Evolutionary conservation across 139 green algal species (phyloP), one percentile per base, ranked within the genome.

Genomic region (Auxenochlorella protothecoides): DNA sequence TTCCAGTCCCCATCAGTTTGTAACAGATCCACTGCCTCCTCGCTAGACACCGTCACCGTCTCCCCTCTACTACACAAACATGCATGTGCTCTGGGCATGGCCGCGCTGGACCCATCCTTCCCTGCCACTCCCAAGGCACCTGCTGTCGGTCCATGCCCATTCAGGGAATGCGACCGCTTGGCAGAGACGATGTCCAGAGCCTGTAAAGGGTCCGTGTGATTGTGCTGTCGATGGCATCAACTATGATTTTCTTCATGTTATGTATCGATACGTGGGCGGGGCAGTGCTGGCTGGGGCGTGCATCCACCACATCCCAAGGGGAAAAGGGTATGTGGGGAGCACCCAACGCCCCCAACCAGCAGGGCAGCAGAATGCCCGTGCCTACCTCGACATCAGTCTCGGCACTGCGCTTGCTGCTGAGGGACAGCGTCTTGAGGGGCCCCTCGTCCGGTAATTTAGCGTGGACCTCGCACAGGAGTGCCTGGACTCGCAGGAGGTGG

Each of bases 401-500:
- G 6, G 59, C 16, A 9, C 73, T 80, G 3, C 78, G 73, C 65
- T 83, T 83, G 73, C 66, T 79, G 53, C 71, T 61, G 53, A 59
- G 64, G 10, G 74, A 80, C 9, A 86, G n/a, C 66, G 80, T 87
- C 52, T 76, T 75, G 15, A 86, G 56, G 52, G 80, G 79, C 5
- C 59, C 74, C 57, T 79, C 76, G 60, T 80, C 69, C 4, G 80
- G 82, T 44, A 81, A 69, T 56, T 74, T 78, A 59, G 76, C 70
- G 64, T 86, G 80, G n/a, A 78, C 59, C 65, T 81, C 70, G 56
- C 73, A 80, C 53, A 86, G 68, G 27, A 81, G 68, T 13, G 55
- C 67, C 53, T 85, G 73, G 10, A 77, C 63, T 16, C 73, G 63
- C 4, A 77, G 66, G 16, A 80, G 64, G 63, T 86, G 73, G 3